These are phyloP conservation scores for Phytophthora pseudosyringae DNA, from an alignment of 352 stramenopile species.

Conservation along the genomic window DNA sequence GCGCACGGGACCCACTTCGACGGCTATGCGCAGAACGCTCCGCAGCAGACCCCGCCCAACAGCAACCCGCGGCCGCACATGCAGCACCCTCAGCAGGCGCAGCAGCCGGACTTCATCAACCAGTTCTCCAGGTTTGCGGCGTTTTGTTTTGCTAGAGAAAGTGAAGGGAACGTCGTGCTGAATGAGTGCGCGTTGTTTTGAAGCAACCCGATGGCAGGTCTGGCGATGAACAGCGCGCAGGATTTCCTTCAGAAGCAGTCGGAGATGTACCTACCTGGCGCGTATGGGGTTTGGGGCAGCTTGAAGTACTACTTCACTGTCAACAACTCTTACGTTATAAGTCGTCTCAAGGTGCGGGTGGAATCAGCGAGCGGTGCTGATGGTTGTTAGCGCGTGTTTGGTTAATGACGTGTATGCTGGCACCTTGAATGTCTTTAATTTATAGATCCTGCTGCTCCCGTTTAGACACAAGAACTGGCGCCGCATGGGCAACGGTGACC, in stretches of 20 bases:
- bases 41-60: constrained; percentile 31
- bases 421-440: not conserved
- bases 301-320: constrained; percentile 92
- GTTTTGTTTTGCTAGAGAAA: not conserved
- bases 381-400: not conserved
- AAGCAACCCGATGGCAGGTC: constrained; percentile 87
- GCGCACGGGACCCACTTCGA: constrained; percentile 39
- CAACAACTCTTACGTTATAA: constrained; percentile 91
- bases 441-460: constrained; percentile 82
- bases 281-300: constrained; percentile 79
- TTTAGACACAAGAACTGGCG: constrained; percentile 91
- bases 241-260: constrained; percentile 87
- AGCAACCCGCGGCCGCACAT: constrained; percentile 35
- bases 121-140: constrained; percentile 63
- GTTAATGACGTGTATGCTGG: not conserved
- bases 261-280: constrained; percentile 78
- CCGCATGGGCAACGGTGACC: constrained; percentile 66
- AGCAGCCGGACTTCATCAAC: constrained; percentile 76
- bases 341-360: constrained; percentile 73
- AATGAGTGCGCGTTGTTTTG: constrained; percentile 14
- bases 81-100: constrained; percentile 34
- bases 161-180: constrained; percentile 2
- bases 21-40: constrained; percentile 23
- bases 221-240: constrained; percentile 86
- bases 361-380: not conserved